Evolutionary conservation across 495 filamentous ascomycete genomes (phyloP).

Genomic region (Penicillium canescens): DNA sequence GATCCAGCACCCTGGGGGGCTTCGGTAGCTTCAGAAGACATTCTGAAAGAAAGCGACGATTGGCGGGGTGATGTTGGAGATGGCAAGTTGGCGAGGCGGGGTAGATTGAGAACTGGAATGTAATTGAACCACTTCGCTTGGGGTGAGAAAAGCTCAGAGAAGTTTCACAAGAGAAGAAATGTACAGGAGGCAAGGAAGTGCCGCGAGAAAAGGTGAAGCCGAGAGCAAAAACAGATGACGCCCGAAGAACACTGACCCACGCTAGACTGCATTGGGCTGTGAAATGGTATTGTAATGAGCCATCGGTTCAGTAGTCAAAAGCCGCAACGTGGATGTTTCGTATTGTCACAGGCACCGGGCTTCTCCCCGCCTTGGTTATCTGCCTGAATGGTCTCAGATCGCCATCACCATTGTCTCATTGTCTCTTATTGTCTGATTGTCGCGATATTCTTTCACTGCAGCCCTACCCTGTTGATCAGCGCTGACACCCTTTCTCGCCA

Average conservation of each 20-base stretch:
- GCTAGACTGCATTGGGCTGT: constrained; percentile 11
- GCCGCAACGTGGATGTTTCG: constrained; percentile 25
- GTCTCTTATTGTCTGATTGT: neutral
- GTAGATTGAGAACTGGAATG: neutral
- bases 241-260: neutral
- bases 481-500: neutral
- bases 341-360: constrained; percentile 35
- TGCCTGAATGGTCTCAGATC: constrained; percentile 15
- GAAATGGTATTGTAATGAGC: constrained; percentile 6
- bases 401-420: neutral
- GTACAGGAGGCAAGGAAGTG: neutral
- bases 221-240: constrained; percentile 16
- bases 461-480: no score
- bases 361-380: constrained; percentile 38
- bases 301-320: neutral
- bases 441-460: no score
- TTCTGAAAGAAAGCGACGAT: constrained; percentile 8
- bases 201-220: neutral
- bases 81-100: neutral
- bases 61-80: neutral
- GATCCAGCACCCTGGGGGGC: constrained; percentile 36
- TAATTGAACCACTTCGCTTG: no score
- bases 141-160: neutral
- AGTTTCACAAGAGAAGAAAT: neutral
- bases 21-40: constrained; percentile 36